Percentiles rank a stretch among this genome's conserved stretches.
Evolutionary conservation across 495 filamentous ascomycete species (phyloP).

Genomic region (Pyronema omphalodes): DNA sequence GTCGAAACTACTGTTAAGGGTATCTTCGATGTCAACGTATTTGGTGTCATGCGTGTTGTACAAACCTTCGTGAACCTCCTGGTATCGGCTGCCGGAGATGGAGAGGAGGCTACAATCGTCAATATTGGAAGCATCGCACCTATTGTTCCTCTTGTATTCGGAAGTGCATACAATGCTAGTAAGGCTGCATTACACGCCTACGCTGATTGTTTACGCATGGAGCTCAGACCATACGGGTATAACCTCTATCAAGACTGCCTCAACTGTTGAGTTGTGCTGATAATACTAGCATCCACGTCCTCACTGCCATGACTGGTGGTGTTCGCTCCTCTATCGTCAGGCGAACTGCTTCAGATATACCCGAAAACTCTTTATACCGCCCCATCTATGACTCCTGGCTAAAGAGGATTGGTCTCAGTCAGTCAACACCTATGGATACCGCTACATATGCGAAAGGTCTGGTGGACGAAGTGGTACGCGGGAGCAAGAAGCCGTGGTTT

Average conservation of each 20-base stretch:
- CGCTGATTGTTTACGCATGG: slow-evolving; percentile 31
- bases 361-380: slow-evolving; percentile 19
- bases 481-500: slow-evolving; percentile 23
- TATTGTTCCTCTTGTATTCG: slow-evolving; percentile 29
- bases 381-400: slow-evolving; percentile 13
- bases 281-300: slow-evolving; percentile 26
- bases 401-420: slow-evolving; percentile 5
- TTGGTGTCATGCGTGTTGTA: slow-evolving; percentile 32
- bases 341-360: slow-evolving; percentile 6
- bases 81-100: slow-evolving; percentile 26
- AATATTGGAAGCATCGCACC: slow-evolving; percentile 35
- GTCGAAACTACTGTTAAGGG: slow-evolving; percentile 27
- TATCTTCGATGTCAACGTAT: slow-evolving; percentile 39
- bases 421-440: slow-evolving; percentile 12
- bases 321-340: slow-evolving; percentile 24
- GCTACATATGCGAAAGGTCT: slow-evolving; percentile 23
- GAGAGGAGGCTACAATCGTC: slow-evolving; percentile 23
- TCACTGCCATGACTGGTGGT: slow-evolving; percentile 26
- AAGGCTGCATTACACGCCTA: slow-evolving; percentile 35
- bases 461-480: slow-evolving; percentile 21
- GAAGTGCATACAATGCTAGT: slow-evolving; percentile 33
- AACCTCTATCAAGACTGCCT: background rate
- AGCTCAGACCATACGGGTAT: slow-evolving; percentile 34
- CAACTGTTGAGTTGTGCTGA: background rate
- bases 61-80: slow-evolving; percentile 38